These are phyloP conservation scores for Fusarium graminum DNA, from an alignment of 2,329 filamentous ascomycete species.

Conservation along the genomic window DNA sequence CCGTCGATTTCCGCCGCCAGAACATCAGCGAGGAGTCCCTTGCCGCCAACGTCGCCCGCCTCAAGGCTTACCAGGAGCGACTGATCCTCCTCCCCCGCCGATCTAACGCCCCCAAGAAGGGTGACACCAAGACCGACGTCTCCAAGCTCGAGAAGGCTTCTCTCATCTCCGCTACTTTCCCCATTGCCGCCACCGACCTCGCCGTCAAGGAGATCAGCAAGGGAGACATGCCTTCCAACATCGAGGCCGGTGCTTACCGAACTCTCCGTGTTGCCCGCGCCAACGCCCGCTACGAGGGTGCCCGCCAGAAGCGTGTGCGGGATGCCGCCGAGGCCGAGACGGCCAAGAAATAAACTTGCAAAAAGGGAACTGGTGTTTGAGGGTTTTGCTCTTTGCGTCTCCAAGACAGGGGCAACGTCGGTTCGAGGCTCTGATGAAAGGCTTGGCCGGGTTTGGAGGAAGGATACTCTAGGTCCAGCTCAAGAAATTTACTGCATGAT, in stretches of 20 bases:
- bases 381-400: conserved; percentile 60
- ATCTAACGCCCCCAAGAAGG: conserved; percentile 92
- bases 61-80: conserved; percentile 96
- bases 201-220: conserved; percentile 83
- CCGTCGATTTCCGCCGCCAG: conserved; percentile 95
- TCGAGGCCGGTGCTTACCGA: conserved; percentile 88
- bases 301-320: conserved; percentile 92
- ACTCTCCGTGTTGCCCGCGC: conserved; percentile 86
- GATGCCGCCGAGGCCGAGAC: conserved; percentile 86
- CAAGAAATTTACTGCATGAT: conserved; percentile 60
- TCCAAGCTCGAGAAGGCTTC: conserved; percentile 72
- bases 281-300: conserved; percentile 84
- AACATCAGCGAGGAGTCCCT: conserved; percentile 98
- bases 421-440: conserved; percentile 55
- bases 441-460: conserved; percentile 54
- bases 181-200: conserved; percentile 76
- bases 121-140: conserved; percentile 88
- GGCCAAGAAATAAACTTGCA: conserved; percentile 82
- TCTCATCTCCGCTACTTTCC: conserved; percentile 67
- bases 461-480: conserved; percentile 59
- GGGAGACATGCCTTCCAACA: conserved; percentile 79
- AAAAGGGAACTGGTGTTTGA: conserved; percentile 59
- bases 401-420: conserved; percentile 56
- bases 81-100: conserved; percentile 98
- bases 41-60: conserved; percentile 93